Conservation (phyloP, 345 rosid species). For the Jatropha curcas region DNA sequence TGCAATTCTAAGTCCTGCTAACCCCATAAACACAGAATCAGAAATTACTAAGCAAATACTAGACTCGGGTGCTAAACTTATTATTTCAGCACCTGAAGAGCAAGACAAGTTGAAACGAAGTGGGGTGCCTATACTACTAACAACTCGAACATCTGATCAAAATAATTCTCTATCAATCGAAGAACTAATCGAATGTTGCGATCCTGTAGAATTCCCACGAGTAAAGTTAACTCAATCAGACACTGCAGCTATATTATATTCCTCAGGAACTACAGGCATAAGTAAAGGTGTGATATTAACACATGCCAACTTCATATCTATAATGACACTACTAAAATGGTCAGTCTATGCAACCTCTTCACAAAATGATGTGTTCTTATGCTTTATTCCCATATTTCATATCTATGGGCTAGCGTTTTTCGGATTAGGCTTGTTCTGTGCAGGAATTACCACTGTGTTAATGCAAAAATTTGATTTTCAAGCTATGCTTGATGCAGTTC, state of each 20-base stretch:
- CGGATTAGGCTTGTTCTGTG: slow-evolving; percentile 45
- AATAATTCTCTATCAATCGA: slow-evolving; percentile 34
- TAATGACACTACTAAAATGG: slow-evolving; percentile 47
- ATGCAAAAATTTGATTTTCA: slow-evolving; percentile 50
- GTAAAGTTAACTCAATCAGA: slow-evolving; percentile 39
- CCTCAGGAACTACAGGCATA: slow-evolving; percentile 67
- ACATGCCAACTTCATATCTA: slow-evolving; percentile 52
- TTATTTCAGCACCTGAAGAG: slow-evolving; percentile 50
- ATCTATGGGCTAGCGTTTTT: slow-evolving; percentile 63
- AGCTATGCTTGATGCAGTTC: slow-evolving; percentile 47
- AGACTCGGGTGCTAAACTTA: slow-evolving; percentile 54
- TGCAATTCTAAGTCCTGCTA: slow-evolving; percentile 56
- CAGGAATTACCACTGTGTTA: slow-evolving; percentile 45
- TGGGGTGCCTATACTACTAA: slow-evolving; percentile 35
- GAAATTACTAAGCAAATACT: slow-evolving; percentile 53
- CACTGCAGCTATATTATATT: slow-evolving; percentile 59
- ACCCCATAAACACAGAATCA: slow-evolving; percentile 47
- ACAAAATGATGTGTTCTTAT: slow-evolving; percentile 43
- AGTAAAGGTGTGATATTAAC: slow-evolving; percentile 66
- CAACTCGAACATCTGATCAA: slow-evolving; percentile 22
- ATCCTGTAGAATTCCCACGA: slow-evolving; percentile 27
- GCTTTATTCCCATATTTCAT: slow-evolving; percentile 62
- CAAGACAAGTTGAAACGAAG: slow-evolving; percentile 38
- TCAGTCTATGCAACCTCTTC: slow-evolving; percentile 36
- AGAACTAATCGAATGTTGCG: slow-evolving; percentile 47